Percentiles rank a stretch among this genome's conserved stretches.
Evolutionary conservation across 2,329 filamentous ascomycete genomes (phyloP).

Genomic region (Aspergillus amoenus): DNA sequence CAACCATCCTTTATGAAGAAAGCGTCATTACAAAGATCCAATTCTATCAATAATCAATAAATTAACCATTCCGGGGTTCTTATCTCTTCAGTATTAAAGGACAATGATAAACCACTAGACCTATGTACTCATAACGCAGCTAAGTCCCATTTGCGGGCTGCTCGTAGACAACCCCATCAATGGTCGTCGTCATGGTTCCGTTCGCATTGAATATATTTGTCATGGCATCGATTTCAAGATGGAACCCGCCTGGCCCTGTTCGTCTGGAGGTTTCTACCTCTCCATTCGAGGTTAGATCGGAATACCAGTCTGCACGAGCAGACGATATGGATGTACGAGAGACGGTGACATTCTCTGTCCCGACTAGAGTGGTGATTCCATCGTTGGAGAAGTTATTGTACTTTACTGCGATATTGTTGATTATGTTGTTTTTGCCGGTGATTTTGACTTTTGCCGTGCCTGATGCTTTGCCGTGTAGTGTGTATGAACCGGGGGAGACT

Average conservation of each 20-base stretch:
- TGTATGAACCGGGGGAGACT: slow-evolving; percentile 16
- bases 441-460: slow-evolving; percentile 15
- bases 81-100: no score
- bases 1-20: no score
- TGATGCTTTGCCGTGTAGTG: slow-evolving; percentile 12
- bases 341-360: slow-evolving; percentile 37
- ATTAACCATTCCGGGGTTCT: no score
- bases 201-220: slow-evolving; percentile 44
- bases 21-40: no score
- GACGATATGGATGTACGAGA: slow-evolving; percentile 15
- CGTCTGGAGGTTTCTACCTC: slow-evolving; percentile 34
- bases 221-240: slow-evolving; percentile 40
- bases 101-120: no score
- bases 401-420: slow-evolving; percentile 31
- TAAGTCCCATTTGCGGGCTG: slow-evolving; percentile 39
- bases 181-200: slow-evolving; percentile 40
- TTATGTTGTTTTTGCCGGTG: neutral
- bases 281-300: slow-evolving; percentile 38
- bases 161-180: slow-evolving; percentile 37
- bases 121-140: no score
- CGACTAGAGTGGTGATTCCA: slow-evolving; percentile 31
- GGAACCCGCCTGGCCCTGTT: slow-evolving; percentile 41
- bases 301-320: slow-evolving; percentile 39
- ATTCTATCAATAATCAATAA: no score
- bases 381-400: slow-evolving; percentile 43